A percentile compares a stretch with the other conserved stretches of the same genome.
Conservation (phyloP, 2,329 filamentous ascomycete genomes). For the Neobulgaria alba region DNA sequence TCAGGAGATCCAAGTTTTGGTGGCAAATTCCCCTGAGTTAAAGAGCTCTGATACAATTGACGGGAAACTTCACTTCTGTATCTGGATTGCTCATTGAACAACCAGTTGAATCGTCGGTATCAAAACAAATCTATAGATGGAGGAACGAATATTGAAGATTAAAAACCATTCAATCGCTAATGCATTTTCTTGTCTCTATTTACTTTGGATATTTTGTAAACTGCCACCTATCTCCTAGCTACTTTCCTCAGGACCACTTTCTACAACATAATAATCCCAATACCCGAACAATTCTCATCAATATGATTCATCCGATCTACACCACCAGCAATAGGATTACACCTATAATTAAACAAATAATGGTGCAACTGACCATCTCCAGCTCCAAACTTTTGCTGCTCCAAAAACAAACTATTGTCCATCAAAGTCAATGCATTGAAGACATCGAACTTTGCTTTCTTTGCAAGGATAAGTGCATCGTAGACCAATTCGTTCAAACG, state of each 20-base stretch:
- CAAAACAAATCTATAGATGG: too few species aligned
- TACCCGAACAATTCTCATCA: conserved; percentile 73
- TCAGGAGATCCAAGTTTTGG: too few species aligned
- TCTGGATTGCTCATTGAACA: too few species aligned
- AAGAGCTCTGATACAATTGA: too few species aligned
- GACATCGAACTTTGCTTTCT: conserved; percentile 79
- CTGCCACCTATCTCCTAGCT: conserved; percentile 5
- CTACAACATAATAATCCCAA: conserved; percentile 79
- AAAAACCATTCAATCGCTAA: too few species aligned
- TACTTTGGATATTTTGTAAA: conserved; percentile 10
- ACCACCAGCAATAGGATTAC: conserved; percentile 75
- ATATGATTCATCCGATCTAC: conserved; percentile 71
- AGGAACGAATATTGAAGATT: too few species aligned
- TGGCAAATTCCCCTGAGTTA: too few species aligned
- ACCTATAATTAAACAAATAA: conserved; percentile 96
- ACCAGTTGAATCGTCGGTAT: too few species aligned
- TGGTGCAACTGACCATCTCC: conserved; percentile 94
- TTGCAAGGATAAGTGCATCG: conserved; percentile 82
- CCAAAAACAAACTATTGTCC: conserved; percentile 89
- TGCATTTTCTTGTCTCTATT: too few species aligned
- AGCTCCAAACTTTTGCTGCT: conserved; percentile 87
- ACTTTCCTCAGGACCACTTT: too few species aligned
- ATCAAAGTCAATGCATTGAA: conserved; percentile 92
- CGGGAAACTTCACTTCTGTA: too few species aligned
- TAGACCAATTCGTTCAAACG: conserved; percentile 73